Evolutionary conservation across 2,329 filamentous ascomycete species (phyloP), one percentile per base, ranked within the genome.

Genomic region (Penicillium fuscoglaucum): DNA sequence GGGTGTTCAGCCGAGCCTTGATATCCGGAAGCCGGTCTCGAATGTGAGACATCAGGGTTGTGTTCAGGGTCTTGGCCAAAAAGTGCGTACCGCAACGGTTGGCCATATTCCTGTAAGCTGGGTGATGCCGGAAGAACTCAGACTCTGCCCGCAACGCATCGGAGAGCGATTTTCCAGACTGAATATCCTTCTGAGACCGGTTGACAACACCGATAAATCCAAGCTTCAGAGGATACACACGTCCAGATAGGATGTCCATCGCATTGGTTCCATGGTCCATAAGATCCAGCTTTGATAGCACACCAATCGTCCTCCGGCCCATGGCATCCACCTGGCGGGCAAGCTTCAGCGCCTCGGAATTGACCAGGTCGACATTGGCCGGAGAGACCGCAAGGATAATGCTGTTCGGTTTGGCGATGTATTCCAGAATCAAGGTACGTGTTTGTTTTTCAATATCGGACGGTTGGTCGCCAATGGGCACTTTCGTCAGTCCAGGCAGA

Each of bases 231-330:
- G 95, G 95, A 75, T 99, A 99, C 3, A 99, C 95, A 28, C 95
- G 88, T 4, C 95, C 95, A 7, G 93, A 96, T n/a, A 99, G 83
- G 67, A 99, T 99, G 71, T 99, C 95, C 67, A 99, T 83, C 17
- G 95, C 95, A 71, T 99, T 98, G 57, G 95, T 99, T 62, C 95
- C 95, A 72, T 99, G 93, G 72, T 99, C 95, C 95, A 99, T 99
- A 58, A 99, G 81, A 74, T 99, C 95, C 64, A 99, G 82, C 79
- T 99, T 99, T 60, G 95, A 98, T 60, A 99, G 83, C 57, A 99
- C 93, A 70, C 95, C 95, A 72, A 99, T 98, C 21, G 95, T 99
- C 74, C 95, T 87, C 76, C 91, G 87, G 63, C 95, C 95, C 76
- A 96, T 88, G 2, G 95, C 90, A 76, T 99, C 95, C 55, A 99